Evolutionary conservation across 2,329 filamentous ascomycete species (phyloP).

Genomic region (Nigrospora sphaerica): DNA sequence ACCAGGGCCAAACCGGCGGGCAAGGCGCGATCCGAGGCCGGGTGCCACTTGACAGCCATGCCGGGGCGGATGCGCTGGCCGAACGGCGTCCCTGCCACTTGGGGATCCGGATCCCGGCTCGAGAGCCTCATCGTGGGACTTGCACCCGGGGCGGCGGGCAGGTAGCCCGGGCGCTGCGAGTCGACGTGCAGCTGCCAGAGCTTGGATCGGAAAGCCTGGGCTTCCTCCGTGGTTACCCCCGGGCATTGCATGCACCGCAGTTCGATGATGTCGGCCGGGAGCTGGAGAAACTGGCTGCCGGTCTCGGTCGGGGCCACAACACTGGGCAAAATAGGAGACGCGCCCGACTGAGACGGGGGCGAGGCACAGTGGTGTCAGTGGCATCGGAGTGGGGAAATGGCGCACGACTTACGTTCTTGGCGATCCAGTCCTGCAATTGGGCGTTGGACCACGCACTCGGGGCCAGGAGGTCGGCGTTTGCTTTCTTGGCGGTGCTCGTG

Average conservation of each 20-base stretch:
- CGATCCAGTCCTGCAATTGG: constrained; percentile 31
- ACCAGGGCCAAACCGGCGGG: constrained; percentile 22
- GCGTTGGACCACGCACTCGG: constrained; percentile 32
- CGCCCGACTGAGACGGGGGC: neutral
- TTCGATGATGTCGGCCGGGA: constrained; percentile 31
- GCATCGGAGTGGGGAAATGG: no score
- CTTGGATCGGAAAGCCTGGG: constrained; percentile 32
- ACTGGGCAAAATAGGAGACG: constrained; percentile 1
- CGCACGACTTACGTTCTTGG: constrained; percentile 25
- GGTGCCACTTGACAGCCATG: constrained; percentile 30
- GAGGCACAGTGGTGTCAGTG: no score
- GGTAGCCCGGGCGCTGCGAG: constrained; percentile 15
- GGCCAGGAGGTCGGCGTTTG: constrained; percentile 14
- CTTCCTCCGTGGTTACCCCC: constrained; percentile 27
- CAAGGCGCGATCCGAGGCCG: constrained; percentile 5
- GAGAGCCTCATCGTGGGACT: constrained; percentile 3
- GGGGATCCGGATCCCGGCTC: constrained; percentile 21
- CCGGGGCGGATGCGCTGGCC: constrained; percentile 32
- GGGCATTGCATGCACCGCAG: constrained; percentile 30
- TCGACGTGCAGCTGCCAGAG: constrained; percentile 35
- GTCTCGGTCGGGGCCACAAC: constrained; percentile 31
- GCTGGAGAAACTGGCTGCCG: constrained; percentile 32
- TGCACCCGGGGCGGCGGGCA: neutral
- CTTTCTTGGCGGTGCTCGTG: neutral
- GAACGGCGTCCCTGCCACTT: constrained; percentile 21